A percentile compares a stretch with the other conserved stretches of the same genome.
Evolutionary conservation across 1,284 basidiomycete genomes (phyloP).

Genomic region (Boletus mariae): DNA sequence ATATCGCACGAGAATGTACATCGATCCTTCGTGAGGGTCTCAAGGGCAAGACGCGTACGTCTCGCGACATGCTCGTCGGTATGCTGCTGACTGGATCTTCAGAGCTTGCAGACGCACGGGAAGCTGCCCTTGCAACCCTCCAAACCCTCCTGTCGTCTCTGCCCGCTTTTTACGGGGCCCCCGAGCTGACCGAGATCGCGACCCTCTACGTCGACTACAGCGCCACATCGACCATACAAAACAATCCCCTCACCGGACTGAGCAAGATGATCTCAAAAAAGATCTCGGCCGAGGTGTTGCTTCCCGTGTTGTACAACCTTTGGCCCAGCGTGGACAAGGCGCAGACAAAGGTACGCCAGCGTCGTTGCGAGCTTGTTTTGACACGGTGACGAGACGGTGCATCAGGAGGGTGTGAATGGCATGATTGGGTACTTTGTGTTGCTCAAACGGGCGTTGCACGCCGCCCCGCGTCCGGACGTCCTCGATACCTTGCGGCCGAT

Average conservation of each 20-base stretch:
- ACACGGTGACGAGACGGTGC: neutral
- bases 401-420: slow-evolving; percentile 27
- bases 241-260: slow-evolving; percentile 36
- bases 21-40: slow-evolving; percentile 44
- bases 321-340: slow-evolving; percentile 45
- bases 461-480: slow-evolving; percentile 62
- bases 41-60: slow-evolving; percentile 33
- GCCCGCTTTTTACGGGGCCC: slow-evolving; percentile 66
- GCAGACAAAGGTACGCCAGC: slow-evolving; percentile 36
- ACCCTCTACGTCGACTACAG: slow-evolving; percentile 51
- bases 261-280: slow-evolving; percentile 66
- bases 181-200: slow-evolving; percentile 57
- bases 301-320: slow-evolving; percentile 58
- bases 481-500: slow-evolving; percentile 67
- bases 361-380: neutral
- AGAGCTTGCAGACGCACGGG: slow-evolving; percentile 26
- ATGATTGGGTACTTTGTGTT: slow-evolving; percentile 64
- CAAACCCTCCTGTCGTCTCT: slow-evolving; percentile 56
- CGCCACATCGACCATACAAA: slow-evolving; percentile 25
- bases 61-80: neutral
- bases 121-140: slow-evolving; percentile 48
- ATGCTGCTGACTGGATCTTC: slow-evolving; percentile 2
- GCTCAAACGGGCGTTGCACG: slow-evolving; percentile 61
- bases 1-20: slow-evolving; percentile 62
- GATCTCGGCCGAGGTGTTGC: slow-evolving; percentile 61